These are phyloP conservation scores for Oldenlandia corymbosa DNA, from an alignment of 257 asterid species.

Conservation along the genomic window DNA sequence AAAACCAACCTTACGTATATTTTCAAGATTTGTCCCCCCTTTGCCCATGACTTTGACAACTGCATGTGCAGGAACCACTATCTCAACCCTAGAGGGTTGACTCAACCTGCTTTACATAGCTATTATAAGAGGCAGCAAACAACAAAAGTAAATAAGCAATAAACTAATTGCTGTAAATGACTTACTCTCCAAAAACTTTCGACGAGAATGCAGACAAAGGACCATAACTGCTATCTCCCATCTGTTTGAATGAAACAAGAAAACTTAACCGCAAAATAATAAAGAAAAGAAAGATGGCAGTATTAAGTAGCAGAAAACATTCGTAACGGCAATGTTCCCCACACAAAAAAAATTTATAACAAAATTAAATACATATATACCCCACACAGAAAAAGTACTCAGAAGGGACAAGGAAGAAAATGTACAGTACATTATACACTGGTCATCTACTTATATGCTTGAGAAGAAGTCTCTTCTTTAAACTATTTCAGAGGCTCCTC, in stretches of 20 bases:
- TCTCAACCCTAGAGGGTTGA: slow-evolving; percentile 71
- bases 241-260: slow-evolving; percentile 33
- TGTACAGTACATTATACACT: too few species aligned
- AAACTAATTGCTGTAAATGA: slow-evolving; percentile 18
- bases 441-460: too few species aligned
- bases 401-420: too few species aligned
- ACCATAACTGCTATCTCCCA: slow-evolving; percentile 64
- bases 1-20: slow-evolving; percentile 71
- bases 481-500: too few species aligned
- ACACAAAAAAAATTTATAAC: too few species aligned
- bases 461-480: too few species aligned
- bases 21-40: slow-evolving; percentile 87
- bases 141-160: background rate
- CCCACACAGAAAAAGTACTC: too few species aligned
- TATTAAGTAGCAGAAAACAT: slow-evolving; percentile 2
- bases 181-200: slow-evolving; percentile 62
- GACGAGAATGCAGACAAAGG: slow-evolving; percentile 55
- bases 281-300: slow-evolving; percentile 8
- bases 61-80: slow-evolving; percentile 82
- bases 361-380: too few species aligned
- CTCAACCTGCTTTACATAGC: slow-evolving; percentile 50
- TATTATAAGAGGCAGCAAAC: background rate
- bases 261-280: too few species aligned
- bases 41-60: slow-evolving; percentile 81
- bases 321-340: background rate